A percentile compares a stretch with the other conserved stretches of the same genome.
Conservation (phyloP, 2,329 filamentous ascomycete genomes). For the Penicillium frequentans region DNA sequence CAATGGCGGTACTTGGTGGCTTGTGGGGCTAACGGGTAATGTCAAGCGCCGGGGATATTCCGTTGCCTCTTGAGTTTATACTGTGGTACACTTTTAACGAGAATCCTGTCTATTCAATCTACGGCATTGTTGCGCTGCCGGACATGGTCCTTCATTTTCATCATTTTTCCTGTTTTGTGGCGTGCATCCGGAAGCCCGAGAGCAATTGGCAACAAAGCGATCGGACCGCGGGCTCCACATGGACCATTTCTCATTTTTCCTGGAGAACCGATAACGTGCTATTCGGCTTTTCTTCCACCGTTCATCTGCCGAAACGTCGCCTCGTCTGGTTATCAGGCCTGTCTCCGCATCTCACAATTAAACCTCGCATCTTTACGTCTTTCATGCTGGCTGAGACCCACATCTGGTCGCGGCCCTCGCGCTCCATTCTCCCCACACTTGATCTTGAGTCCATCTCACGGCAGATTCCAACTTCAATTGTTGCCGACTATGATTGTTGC, state of each 20-base stretch:
- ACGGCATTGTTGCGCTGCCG: neutral
- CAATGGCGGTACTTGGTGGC: neutral
- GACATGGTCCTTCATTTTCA: neutral
- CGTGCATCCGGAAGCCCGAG: slow-evolving; percentile 1
- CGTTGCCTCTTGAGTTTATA: neutral
- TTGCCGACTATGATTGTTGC: slow-evolving; percentile 6
- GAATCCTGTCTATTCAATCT: neutral
- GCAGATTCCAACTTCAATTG: slow-evolving; percentile 1
- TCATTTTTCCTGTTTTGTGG: slow-evolving; percentile 1
- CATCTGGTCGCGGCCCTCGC: neutral
- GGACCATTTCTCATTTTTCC: slow-evolving; percentile 4
- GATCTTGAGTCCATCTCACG: neutral
- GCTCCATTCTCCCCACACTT: neutral
- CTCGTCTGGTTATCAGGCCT: neutral
- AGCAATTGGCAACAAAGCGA: slow-evolving; percentile 3
- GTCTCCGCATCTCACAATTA: neutral
- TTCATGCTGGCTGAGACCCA: slow-evolving; percentile 5
- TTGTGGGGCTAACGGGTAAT: slow-evolving; percentile 6
- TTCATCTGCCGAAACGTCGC: slow-evolving; percentile 13
- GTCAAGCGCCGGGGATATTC: neutral
- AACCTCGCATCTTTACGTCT: neutral
- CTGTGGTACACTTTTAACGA: neutral
- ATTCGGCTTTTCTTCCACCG: slow-evolving; percentile 10
- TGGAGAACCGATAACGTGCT: neutral
- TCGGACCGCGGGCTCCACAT: slow-evolving; percentile 4